These are phyloP conservation scores for Eutypella sp. DNA, from an alignment of 2,329 filamentous ascomycete species.

Conservation along the genomic window DNA sequence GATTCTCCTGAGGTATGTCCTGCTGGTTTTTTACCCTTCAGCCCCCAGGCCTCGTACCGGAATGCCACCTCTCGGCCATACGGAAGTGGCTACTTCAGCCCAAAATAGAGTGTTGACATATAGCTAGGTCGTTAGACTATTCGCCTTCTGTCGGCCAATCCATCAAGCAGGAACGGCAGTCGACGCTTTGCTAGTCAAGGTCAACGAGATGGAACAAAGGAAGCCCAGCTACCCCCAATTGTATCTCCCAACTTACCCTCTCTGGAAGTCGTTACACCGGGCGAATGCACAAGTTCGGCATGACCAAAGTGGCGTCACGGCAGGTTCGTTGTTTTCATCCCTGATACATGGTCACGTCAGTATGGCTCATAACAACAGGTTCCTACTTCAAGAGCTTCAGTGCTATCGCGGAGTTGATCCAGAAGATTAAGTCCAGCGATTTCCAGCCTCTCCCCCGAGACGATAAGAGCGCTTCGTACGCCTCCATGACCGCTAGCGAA, in stretches of 20 bases:
- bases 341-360: background rate
- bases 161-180: constrained; percentile 46
- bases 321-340: constrained; percentile 31
- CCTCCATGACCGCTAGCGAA: constrained; percentile 34
- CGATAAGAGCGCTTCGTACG: constrained; percentile 29
- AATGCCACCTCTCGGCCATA: too few relatives aligned
- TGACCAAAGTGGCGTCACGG: constrained; percentile 53
- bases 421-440: constrained; percentile 36
- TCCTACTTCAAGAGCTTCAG: constrained; percentile 40
- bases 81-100: background rate
- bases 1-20: constrained; percentile 35
- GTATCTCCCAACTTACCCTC: constrained; percentile 48
- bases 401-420: constrained; percentile 38
- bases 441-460: constrained; percentile 27
- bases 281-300: constrained; percentile 54
- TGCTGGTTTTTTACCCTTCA: too few relatives aligned
- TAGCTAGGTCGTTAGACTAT: constrained; percentile 39
- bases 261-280: constrained; percentile 47
- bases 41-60: too few relatives aligned
- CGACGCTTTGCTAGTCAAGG: constrained; percentile 40
- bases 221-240: constrained; percentile 35
- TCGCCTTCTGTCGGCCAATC: constrained; percentile 51
- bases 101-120: background rate
- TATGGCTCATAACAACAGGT: constrained; percentile 15
- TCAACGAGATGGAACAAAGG: constrained; percentile 42